These are phyloP conservation scores for Fraxinus dipetala DNA, from an alignment of 305 asterid species.

Conservation along the genomic window DNA sequence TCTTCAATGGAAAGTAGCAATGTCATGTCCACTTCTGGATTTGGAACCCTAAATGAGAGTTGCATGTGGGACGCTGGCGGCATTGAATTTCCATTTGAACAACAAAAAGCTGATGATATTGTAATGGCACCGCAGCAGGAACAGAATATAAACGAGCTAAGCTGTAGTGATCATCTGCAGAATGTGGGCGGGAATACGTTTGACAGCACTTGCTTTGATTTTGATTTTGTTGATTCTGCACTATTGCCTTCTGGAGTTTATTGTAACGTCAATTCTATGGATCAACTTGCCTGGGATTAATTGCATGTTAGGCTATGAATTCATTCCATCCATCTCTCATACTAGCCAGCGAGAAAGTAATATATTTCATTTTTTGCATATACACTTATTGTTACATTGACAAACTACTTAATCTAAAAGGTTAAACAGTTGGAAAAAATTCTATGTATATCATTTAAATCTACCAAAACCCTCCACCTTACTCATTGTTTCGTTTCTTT, in stretches of 20 bases:
- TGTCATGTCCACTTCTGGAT: conserved; percentile 28
- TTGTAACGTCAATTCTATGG: conserved; percentile 39
- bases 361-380: background rate
- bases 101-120: conserved; percentile 2
- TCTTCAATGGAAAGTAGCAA: conserved; percentile 30
- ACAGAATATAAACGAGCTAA: conserved; percentile 17
- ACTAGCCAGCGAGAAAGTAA: background rate
- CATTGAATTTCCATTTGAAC: conserved; percentile 11
- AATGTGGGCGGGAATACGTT: conserved; percentile 22
- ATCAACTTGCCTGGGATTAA: conserved; percentile 70
- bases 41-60: conserved; percentile 27
- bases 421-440: background rate
- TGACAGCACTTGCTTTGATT: conserved; percentile 38
- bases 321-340: background rate
- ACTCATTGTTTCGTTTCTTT: background rate
- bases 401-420: background rate
- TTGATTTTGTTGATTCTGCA: conserved; percentile 54
- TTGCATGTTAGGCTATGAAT: background rate
- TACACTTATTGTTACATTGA: background rate
- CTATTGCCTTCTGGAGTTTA: conserved; percentile 41
- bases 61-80: conserved; percentile 31
- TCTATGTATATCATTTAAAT: background rate
- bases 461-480: background rate
- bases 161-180: conserved; percentile 18
- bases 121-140: background rate